Percentiles rank a stretch among this genome's conserved stretches.
Evolutionary conservation across 108 stramenopile genomes (phyloP).

Genomic region (Pseudonitzschia delicatissima): DNA sequence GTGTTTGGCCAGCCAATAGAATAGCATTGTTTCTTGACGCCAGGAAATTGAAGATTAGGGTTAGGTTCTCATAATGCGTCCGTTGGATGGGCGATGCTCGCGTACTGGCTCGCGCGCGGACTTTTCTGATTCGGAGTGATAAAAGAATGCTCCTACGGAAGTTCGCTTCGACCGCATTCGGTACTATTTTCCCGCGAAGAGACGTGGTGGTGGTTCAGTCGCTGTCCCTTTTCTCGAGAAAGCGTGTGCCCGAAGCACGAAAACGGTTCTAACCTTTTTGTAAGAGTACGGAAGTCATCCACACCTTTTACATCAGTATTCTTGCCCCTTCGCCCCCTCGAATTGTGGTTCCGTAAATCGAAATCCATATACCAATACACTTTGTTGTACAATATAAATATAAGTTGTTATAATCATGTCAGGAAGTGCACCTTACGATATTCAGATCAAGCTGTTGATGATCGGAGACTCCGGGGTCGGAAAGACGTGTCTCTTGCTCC

Average conservation of each 20-base stretch:
- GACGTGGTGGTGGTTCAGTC: conserved; percentile 4
- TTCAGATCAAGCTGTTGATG: conserved; percentile 99
- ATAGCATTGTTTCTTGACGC: too few species aligned
- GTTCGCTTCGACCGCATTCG: neutral
- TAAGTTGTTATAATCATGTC: conserved; percentile 10
- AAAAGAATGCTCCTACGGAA: neutral
- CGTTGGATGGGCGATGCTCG: neutral
- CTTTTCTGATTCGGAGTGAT: neutral
- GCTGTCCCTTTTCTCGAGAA: too few species aligned
- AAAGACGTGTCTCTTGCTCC: conserved; percentile 97
- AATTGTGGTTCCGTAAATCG: too few species aligned
- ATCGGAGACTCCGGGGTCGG: conserved; percentile 98
- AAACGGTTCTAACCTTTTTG: too few species aligned
- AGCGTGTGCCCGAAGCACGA: too few species aligned
- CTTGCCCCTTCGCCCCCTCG: too few species aligned
- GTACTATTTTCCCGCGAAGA: neutral
- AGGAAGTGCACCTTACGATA: conserved; percentile 88
- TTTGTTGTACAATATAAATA: neutral
- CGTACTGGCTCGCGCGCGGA: neutral
- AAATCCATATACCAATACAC: too few species aligned
- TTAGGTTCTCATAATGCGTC: neutral
- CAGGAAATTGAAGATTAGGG: too few species aligned
- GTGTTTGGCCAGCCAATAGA: too few species aligned
- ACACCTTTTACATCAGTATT: too few species aligned
- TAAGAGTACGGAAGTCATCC: too few species aligned